These are phyloP conservation scores for Lichtheimia ramosa DNA, from an alignment of 371 early-diverging fungal species.

Conservation along the genomic window DNA sequence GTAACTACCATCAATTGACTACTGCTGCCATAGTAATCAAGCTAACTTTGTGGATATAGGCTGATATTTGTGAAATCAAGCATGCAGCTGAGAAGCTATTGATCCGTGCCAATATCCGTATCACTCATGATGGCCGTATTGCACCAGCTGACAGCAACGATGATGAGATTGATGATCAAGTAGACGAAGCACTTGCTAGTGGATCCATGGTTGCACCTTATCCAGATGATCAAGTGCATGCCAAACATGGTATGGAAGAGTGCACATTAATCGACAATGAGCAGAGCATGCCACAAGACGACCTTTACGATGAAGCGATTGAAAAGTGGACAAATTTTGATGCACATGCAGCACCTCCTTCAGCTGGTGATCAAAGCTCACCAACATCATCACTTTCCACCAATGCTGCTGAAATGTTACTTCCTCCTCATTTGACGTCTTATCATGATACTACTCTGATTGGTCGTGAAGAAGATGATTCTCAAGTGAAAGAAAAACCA, in stretches of 20 bases:
- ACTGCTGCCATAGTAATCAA: not conserved
- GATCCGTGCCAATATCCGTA: conserved; percentile 14
- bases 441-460: conserved; percentile 13
- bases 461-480: conserved; percentile 6
- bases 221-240: not conserved
- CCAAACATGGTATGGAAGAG: conserved; percentile 9
- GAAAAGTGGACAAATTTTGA: conserved; percentile 27
- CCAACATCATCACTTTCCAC: conserved; percentile 10
- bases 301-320: conserved; percentile 24
- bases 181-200: not conserved
- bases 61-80: conserved; percentile 22
- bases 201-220: not conserved
- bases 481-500: not conserved
- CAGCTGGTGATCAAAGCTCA: conserved; percentile 2
- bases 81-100: conserved; percentile 19
- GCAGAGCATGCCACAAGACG: conserved; percentile 12
- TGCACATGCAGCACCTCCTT: conserved; percentile 8
- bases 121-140: conserved; percentile 21
- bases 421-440: conserved; percentile 25
- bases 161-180: not conserved
- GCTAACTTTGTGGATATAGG: not conserved
- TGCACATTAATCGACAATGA: conserved; percentile 11
- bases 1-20: not conserved
- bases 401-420: conserved; percentile 18
- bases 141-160: conserved; percentile 6